A percentile compares a stretch with the other conserved stretches of the same genome.
These are phyloP conservation scores for Rhizoctonia solani DNA, from an alignment of 1,284 basidiomycete genomes.

Conservation along the genomic window DNA sequence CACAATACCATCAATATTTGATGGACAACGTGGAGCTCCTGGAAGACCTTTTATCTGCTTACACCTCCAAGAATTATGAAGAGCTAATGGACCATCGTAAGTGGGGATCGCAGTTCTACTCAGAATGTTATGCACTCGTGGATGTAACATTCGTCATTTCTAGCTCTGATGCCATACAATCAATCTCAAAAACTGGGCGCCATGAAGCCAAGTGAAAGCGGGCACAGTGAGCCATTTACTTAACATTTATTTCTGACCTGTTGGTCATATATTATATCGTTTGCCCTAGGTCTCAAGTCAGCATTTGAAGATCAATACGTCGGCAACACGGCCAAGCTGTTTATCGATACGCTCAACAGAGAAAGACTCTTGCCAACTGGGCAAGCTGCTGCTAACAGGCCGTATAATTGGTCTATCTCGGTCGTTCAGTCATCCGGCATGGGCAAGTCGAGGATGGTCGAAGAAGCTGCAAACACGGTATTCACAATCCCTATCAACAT, in stretches of 20 bases:
- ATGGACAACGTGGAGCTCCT: no score
- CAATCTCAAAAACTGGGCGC: background rate
- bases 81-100: background rate
- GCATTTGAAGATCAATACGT: background rate
- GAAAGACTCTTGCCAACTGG: background rate
- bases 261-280: no score
- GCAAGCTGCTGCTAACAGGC: background rate
- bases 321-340: background rate
- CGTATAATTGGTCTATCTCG: conserved; percentile 17
- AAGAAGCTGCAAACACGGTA: background rate
- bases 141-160: background rate
- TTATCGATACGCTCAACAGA: background rate
- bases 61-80: background rate
- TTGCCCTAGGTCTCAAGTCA: background rate
- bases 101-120: background rate
- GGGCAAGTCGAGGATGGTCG: conserved; percentile 9
- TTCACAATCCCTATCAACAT: conserved; percentile 8
- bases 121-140: background rate
- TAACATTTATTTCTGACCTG: background rate
- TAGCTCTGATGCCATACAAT: background rate
- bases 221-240: background rate
- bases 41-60: background rate
- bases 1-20: no score
- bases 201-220: background rate
- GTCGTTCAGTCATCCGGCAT: conserved; percentile 14